Evolutionary conservation across 2,329 filamentous ascomycete species (phyloP).

Genomic region (Macroventuria anomochaeta): DNA sequence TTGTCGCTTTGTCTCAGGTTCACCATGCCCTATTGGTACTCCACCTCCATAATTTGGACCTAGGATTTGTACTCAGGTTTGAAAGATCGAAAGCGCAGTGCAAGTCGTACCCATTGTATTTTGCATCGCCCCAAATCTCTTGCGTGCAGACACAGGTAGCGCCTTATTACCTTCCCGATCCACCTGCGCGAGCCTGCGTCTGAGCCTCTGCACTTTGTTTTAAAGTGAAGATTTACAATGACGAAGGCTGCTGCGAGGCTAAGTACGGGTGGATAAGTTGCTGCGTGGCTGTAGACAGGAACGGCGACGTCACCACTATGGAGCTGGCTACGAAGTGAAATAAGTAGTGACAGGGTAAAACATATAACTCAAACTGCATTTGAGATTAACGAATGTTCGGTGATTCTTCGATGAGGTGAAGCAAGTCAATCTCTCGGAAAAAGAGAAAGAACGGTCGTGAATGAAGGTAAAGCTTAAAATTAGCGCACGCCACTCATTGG

Average conservation of each 20-base stretch:
- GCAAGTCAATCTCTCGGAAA: background rate
- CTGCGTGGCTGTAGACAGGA: background rate
- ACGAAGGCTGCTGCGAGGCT: background rate
- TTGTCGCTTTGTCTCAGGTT: slow-evolving; percentile 3
- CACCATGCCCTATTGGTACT: background rate
- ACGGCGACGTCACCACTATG: background rate
- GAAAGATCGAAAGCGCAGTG: background rate
- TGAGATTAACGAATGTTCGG: background rate
- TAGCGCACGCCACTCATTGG: slow-evolving; percentile 14
- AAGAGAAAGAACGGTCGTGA: background rate
- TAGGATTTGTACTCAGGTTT: background rate
- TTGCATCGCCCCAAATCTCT: background rate
- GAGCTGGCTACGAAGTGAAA: background rate
- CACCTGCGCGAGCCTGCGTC: background rate
- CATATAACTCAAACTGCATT: background rate
- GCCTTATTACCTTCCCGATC: background rate
- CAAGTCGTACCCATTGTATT: slow-evolving; percentile 2
- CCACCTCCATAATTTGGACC: background rate
- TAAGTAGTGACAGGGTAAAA: background rate
- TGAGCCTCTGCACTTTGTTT: background rate
- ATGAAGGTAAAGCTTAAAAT: background rate
- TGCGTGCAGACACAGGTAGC: background rate
- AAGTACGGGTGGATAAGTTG: background rate
- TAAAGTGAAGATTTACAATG: background rate
- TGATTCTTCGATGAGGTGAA: background rate